Percentiles rank a stretch among this genome's conserved stretches.
Evolutionary conservation across 768 basidiomycete species (phyloP).

Genomic region (Kwoniella europaea): DNA sequence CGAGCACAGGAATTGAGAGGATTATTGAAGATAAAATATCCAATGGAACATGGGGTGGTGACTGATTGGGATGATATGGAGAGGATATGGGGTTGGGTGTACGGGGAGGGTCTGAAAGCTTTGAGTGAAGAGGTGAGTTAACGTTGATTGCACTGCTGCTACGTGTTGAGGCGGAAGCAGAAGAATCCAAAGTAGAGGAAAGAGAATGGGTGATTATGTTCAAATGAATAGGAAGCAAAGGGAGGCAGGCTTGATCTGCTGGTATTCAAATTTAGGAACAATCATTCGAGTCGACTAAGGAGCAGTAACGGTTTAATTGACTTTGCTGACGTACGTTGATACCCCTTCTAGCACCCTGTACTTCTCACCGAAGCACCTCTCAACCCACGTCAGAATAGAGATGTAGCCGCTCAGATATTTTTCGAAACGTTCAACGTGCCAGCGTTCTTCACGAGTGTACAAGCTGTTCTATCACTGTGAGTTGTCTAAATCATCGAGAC

Average conservation of each 20-base stretch:
- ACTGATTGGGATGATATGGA: constrained; percentile 99
- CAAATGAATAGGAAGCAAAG: no score
- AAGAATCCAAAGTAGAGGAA: no score
- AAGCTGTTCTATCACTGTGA: constrained; percentile 93
- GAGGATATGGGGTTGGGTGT: constrained; percentile 98
- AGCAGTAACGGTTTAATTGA: no score
- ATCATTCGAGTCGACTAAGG: no score
- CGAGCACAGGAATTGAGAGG: constrained; percentile 95
- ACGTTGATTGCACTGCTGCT: background rate
- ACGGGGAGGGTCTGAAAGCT: constrained; percentile 91
- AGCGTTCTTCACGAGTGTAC: constrained; percentile 92
- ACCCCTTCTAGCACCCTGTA: constrained; percentile 79
- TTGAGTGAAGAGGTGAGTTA: constrained; percentile 87
- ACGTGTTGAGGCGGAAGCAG: no score
- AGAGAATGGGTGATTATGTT: no score
- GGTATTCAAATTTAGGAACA: no score
- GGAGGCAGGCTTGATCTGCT: no score
- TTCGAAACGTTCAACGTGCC: constrained; percentile 99
- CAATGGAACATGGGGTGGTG: constrained; percentile 98
- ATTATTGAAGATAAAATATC: constrained; percentile 95
- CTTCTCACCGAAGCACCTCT: constrained; percentile 95
- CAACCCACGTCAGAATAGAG: constrained; percentile 94
- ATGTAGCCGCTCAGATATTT: constrained; percentile 96
- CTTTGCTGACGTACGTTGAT: no score
- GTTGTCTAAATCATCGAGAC: constrained; percentile 49